phyloP scores from a whole-genome alignment of 257 asterid genomes.

The Datura wrightii region DNA sequence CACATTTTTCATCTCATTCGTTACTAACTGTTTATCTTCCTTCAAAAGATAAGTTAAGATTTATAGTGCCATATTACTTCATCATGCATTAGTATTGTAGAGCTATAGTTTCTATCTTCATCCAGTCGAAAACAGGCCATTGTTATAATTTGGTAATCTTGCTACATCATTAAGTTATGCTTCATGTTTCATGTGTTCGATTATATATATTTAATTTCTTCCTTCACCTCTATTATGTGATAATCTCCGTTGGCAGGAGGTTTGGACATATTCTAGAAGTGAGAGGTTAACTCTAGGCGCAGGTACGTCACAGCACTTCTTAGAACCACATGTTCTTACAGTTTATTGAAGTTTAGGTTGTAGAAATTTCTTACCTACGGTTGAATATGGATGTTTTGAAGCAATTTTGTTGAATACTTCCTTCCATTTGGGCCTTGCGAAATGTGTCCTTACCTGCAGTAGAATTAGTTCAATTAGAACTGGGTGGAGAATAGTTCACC shows the following conservation, averaged over 20 bases:
- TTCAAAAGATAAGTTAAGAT: background rate
- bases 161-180: background rate
- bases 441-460: constrained; percentile 72
- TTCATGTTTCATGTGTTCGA: background rate
- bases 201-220: background rate
- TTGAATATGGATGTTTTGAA: constrained; percentile 74
- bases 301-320: background rate
- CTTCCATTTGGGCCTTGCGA: constrained; percentile 64
- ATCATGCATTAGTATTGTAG: background rate
- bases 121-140: background rate
- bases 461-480: constrained; percentile 22
- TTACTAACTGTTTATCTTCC: constrained; percentile 1
- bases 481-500: constrained; percentile 16
- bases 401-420: constrained; percentile 86
- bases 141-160: background rate
- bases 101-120: constrained; percentile 9
- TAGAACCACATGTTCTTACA: background rate
- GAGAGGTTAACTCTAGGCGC: background rate
- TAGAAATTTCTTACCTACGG: constrained; percentile 63
- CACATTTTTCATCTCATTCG: constrained; percentile 11
- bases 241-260: background rate
- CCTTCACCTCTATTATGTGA: constrained; percentile 20
- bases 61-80: background rate
- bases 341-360: constrained; percentile 24
- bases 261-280: constrained; percentile 15